phyloP scores from a whole-genome alignment of 1,139 yeast species.

The Sugiyamaella neomexicana region DNA sequence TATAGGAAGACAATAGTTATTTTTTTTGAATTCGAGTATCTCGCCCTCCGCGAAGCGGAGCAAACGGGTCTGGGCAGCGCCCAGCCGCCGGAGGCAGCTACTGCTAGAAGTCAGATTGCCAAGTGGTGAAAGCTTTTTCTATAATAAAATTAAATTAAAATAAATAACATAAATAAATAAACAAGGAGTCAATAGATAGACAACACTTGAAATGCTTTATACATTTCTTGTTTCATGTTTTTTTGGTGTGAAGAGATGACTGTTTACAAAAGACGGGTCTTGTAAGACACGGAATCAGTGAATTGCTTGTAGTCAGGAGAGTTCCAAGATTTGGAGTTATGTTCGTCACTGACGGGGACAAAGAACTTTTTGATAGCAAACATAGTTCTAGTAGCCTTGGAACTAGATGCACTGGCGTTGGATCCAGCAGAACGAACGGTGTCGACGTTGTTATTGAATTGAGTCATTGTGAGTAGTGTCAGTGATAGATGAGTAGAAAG shows the following conservation, averaged over 20 bases:
- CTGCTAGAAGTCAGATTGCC: too few relatives aligned
- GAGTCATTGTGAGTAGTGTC: constrained; percentile 4
- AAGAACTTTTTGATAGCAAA: constrained; percentile 9
- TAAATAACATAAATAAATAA: constrained; percentile 1
- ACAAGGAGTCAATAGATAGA: neutral
- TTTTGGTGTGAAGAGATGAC: neutral
- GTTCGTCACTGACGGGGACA: neutral
- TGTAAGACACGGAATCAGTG: constrained; percentile 2
- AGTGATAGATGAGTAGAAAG: neutral
- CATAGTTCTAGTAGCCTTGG: constrained; percentile 4
- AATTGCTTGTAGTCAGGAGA: constrained; percentile 14
- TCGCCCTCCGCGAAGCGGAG: too few relatives aligned
- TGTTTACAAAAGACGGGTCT: constrained; percentile 14
- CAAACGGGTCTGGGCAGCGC: too few relatives aligned
- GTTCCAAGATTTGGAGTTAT: constrained; percentile 2
- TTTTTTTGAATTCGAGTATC: too few relatives aligned
- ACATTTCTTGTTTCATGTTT: neutral
- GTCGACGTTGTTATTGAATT: constrained; percentile 11
- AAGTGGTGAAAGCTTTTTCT: too few relatives aligned
- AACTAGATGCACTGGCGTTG: constrained; percentile 3
- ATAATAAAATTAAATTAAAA: neutral
- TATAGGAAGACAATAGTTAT: too few relatives aligned
- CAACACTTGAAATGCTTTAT: neutral
- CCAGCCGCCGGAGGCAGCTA: too few relatives aligned
- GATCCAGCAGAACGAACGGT: constrained; percentile 11